phyloP scores from a whole-genome alignment of 495 filamentous ascomycete species.

The Hypoxylon crocopeplum region DNA sequence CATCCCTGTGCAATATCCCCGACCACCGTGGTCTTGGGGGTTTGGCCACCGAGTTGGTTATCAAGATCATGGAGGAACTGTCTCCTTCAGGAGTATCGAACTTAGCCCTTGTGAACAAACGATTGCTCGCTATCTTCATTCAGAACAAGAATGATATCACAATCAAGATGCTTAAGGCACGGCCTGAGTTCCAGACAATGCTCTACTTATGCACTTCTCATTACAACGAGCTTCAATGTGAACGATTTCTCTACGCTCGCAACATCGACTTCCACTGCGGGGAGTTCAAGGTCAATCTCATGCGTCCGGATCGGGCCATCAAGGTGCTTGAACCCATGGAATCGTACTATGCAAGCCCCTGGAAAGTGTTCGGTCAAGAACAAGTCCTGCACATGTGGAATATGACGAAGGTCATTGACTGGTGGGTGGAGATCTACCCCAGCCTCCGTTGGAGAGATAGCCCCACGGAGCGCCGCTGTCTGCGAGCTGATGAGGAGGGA shows the following conservation, averaged over 20 bases:
- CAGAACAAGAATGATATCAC: constrained; percentile 36
- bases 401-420: constrained; percentile 38
- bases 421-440: constrained; percentile 66
- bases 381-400: constrained; percentile 26
- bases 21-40: no score
- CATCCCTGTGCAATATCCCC: no score
- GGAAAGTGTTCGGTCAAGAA: no score
- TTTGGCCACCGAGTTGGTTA: constrained; percentile 41
- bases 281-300: no score
- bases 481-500: constrained; percentile 61
- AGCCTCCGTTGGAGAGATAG: constrained; percentile 69
- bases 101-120: constrained; percentile 32
- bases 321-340: no score
- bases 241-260: no score
- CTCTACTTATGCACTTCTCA: constrained; percentile 20
- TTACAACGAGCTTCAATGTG: constrained; percentile 1
- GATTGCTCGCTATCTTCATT: constrained; percentile 29
- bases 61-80: constrained; percentile 44
- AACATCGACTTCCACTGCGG: constrained; percentile 15
- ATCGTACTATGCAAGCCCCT: constrained; percentile 13
- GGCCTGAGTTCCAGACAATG: constrained; percentile 28
- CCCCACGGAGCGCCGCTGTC: constrained; percentile 66
- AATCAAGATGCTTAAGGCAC: constrained; percentile 28
- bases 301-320: no score
- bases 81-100: constrained; percentile 33